Percentiles rank a stretch among this genome's conserved stretches.
Conservation (phyloP, 83 land plant genomes). For the Picea abies region DNA sequence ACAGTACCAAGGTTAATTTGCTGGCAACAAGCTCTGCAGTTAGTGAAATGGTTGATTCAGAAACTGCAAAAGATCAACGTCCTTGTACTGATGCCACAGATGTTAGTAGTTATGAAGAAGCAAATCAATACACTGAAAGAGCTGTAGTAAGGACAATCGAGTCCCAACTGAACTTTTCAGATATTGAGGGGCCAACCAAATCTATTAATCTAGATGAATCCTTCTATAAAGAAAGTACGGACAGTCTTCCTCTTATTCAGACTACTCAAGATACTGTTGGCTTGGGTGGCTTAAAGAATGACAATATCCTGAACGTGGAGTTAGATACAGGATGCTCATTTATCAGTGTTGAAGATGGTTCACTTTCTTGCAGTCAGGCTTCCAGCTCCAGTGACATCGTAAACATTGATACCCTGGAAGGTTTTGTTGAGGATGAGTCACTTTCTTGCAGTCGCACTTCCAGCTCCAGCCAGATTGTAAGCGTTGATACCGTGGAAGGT, state of each 20-base stretch:
- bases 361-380: conserved; percentile 12
- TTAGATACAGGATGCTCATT: background rate
- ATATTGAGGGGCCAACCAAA: background rate
- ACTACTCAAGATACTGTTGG: background rate
- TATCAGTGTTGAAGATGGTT: conserved; percentile 5
- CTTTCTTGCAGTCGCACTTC: conserved; percentile 19
- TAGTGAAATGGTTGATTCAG: background rate
- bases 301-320: background rate
- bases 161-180: background rate
- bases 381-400: conserved; percentile 25
- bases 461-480: conserved; percentile 26
- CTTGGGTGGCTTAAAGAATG: conserved; percentile 1
- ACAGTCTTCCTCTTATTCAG: background rate
- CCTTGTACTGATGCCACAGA: background rate
- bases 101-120: background rate
- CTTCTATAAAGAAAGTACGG: background rate
- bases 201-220: background rate
- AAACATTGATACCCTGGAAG: conserved; percentile 59
- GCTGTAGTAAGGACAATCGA: background rate
- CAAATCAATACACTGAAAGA: background rate
- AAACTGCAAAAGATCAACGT: background rate
- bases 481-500: conserved; percentile 57
- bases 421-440: conserved; percentile 22
- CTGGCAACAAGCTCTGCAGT: background rate
- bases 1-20: background rate